Base-by-base conservation (phyloP, 768 basidiomycete species). In the Boletus sp. region DNA sequence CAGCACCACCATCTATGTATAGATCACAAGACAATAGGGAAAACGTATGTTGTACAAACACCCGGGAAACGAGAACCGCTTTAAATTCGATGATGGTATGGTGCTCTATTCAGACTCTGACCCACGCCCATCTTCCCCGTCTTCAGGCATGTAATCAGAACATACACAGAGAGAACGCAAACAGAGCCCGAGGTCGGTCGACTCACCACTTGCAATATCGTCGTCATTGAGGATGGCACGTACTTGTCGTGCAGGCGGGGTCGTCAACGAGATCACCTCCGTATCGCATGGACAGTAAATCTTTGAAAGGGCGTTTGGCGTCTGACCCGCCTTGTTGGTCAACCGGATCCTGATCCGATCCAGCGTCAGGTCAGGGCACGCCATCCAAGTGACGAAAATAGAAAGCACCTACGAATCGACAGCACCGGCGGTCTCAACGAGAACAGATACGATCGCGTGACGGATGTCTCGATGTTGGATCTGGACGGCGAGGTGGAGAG, bases 401-500 rank as follows among this genome's bases (percentile, higher is more conserved):
- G 32, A 29, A 11, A 24, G 3, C 3, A 58, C 68, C 18, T 45
- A 70, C 68, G 68, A 71, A 15, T 67, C 64, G 1, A 50, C 1
- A 4, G 68, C 68, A 12, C 63, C 69, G 0, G 68, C 69, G 5
- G 5, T 56, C 39, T 68, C 54, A 4, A 71, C 61, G 14, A 71
- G 67, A 24, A 47, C 28, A 4, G 24, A 57, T n/a, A 73, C 65
- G 42, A 71, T 65, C 15, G 36, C 61, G 20, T 20, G 55, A 30
- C 69, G 69, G 20, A 9, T 32, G 12, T 50, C 32, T 3, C 28
- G 46, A 47, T 67, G 54, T 24, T 37, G 20, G 18, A 70, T 57
- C 41, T 55, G 47, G 35, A 71, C 62, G 5, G 71, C 70, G 41
- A 71, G 59, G 36, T 73, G 62, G 28, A 71, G 60, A 2, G 70